phyloP scores from a whole-genome alignment of 768 basidiomycete species.

The Lanmaoa pseudosensibilis region DNA sequence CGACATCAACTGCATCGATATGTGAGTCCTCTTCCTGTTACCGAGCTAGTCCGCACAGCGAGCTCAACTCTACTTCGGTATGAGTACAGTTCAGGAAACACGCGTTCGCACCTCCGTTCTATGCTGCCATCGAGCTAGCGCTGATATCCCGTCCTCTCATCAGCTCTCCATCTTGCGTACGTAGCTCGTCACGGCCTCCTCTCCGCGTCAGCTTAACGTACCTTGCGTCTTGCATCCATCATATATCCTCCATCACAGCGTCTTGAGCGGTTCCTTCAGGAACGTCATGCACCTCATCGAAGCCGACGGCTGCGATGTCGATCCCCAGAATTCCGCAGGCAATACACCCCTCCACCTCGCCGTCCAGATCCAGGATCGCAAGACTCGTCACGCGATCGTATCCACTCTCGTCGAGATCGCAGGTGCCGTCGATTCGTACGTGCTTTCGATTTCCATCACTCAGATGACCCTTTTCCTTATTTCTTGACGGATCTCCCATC shows the following conservation, averaged over 20 bases:
- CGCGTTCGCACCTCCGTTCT: constrained; percentile 24
- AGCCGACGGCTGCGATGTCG: constrained; percentile 31
- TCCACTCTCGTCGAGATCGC: constrained; percentile 23
- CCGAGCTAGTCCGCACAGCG: background rate
- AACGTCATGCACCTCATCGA: constrained; percentile 27
- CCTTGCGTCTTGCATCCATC: background rate
- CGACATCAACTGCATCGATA: constrained; percentile 33
- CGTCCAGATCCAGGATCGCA: constrained; percentile 15
- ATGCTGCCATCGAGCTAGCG: background rate
- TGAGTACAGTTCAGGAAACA: constrained; percentile 27
- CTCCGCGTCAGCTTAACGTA: background rate
- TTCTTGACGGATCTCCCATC: background rate
- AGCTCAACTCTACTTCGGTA: background rate
- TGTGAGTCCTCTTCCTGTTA: constrained; percentile 18
- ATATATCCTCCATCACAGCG: constrained; percentile 6
- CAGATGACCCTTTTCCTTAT: background rate
- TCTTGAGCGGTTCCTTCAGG: constrained; percentile 14
- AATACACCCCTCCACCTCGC: constrained; percentile 33
- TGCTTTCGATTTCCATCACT: background rate
- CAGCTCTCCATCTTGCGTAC: constrained; percentile 35
- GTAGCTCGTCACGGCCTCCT: constrained; percentile 4
- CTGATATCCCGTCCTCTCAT: constrained; percentile 9
- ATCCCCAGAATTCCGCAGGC: constrained; percentile 24
- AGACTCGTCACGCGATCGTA: constrained; percentile 23
- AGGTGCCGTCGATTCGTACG: constrained; percentile 27